These are phyloP conservation scores for Onygenales sp. DNA, from an alignment of 2,329 filamentous ascomycete species.

Conservation along the genomic window DNA sequence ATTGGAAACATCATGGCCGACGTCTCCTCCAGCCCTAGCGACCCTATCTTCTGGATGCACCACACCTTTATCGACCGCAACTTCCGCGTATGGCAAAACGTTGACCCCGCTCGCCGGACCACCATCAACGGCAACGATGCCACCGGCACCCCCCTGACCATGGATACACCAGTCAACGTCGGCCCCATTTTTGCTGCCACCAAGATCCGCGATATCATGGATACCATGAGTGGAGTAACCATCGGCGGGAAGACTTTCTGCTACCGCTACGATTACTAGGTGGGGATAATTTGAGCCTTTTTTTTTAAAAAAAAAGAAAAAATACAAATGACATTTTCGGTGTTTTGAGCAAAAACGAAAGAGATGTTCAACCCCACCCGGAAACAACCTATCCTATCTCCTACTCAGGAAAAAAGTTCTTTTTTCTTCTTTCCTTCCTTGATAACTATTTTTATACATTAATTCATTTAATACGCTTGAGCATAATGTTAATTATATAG, in stretches of 20 bases:
- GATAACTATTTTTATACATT: no score
- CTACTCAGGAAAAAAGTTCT: no score
- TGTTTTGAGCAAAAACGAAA: no score
- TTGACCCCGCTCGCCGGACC: background rate
- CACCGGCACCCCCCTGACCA: background rate
- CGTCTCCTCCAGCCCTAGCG: conserved; percentile 34
- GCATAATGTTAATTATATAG: no score
- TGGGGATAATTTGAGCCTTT: background rate
- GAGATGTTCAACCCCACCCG: no score
- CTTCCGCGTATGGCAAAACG: conserved; percentile 42
- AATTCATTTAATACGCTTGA: no score
- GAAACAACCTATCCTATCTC: no score
- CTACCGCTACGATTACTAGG: conserved; percentile 5
- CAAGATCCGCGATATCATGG: background rate
- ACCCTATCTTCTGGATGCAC: conserved; percentile 39
- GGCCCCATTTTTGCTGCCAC: background rate
- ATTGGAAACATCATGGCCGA: conserved; percentile 17
- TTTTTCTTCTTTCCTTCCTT: no score
- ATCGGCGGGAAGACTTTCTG: conserved; percentile 3
- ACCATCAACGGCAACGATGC: background rate
- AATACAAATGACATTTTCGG: no score
- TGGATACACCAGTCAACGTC: background rate
- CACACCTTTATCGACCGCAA: conserved; percentile 37
- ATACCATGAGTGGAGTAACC: background rate
- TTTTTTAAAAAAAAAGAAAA: no score